Percentiles rank a stretch among this genome's conserved stretches.
Conservation (phyloP, 805 yeast species). For the Yarrowia bubula region DNA sequence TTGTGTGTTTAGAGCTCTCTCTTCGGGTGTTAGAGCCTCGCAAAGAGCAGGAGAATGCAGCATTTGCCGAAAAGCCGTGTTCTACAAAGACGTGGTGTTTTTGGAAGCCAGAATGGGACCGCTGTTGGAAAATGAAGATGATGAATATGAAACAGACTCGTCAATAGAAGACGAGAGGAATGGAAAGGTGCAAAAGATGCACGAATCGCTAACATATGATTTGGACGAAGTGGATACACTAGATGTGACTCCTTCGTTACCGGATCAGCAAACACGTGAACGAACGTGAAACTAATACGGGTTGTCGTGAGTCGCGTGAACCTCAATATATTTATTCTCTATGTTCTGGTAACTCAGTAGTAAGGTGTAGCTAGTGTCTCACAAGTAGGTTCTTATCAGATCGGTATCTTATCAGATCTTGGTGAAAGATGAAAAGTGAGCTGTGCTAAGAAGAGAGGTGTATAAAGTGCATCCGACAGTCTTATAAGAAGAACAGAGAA, state of each 20-base stretch:
- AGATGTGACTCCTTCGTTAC: not conserved
- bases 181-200: not conserved
- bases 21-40: slow-evolving; percentile 35
- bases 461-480: too few relatives aligned
- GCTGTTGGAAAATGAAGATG: not conserved
- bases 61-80: slow-evolving; percentile 39
- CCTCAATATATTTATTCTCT: too few relatives aligned
- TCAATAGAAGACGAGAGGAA: not conserved
- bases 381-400: too few relatives aligned
- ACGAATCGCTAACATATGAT: not conserved
- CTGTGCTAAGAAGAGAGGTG: too few relatives aligned
- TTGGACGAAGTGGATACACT: not conserved
- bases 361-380: too few relatives aligned
- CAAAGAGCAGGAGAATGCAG: slow-evolving; percentile 38
- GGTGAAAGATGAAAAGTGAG: too few relatives aligned
- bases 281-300: too few relatives aligned
- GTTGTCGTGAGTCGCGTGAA: too few relatives aligned
- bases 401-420: too few relatives aligned
- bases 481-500: too few relatives aligned
- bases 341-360: too few relatives aligned
- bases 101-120: slow-evolving; percentile 31
- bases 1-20: slow-evolving; percentile 39
- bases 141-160: not conserved
- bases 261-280: not conserved
- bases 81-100: slow-evolving; percentile 34